These are phyloP conservation scores for Fraxinus platypoda DNA, from an alignment of 305 asterid species.

Conservation along the genomic window DNA sequence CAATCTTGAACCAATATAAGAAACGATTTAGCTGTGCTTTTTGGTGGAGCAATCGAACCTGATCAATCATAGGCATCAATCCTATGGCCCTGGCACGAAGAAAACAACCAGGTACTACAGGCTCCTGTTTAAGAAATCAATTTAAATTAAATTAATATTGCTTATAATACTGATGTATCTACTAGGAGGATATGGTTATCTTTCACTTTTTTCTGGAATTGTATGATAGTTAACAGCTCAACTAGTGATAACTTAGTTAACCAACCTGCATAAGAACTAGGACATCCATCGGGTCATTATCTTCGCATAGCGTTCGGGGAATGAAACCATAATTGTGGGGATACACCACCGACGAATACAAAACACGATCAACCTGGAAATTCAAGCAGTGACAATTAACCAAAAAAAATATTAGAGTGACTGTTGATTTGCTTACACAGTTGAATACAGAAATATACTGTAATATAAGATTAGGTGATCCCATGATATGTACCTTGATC, in stretches of 20 bases:
- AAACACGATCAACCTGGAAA: constrained; percentile 57
- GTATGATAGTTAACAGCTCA: background rate
- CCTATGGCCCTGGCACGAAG: constrained; percentile 71
- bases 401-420: background rate
- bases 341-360: constrained; percentile 62
- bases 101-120: constrained; percentile 58
- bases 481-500: constrained; percentile 43
- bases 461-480: background rate
- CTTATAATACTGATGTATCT: background rate
- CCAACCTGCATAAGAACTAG: constrained; percentile 62
- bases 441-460: background rate
- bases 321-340: constrained; percentile 72
- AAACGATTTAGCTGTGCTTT: background rate
- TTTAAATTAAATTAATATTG: background rate
- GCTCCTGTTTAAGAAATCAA: constrained; percentile 36
- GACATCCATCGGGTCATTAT: constrained; percentile 70
- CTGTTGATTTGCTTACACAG: background rate
- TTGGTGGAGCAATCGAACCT: constrained; percentile 32
- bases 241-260: background rate
- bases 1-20: background rate
- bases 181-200: background rate
- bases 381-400: background rate
- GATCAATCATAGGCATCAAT: constrained; percentile 68
- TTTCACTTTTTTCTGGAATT: background rate
- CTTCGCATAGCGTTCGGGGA: constrained; percentile 69